A percentile compares a stretch with the other conserved stretches of the same genome.
These are phyloP conservation scores for Clavariopsis aquatica DNA, from an alignment of 495 filamentous ascomycete genomes.

Conservation along the genomic window DNA sequence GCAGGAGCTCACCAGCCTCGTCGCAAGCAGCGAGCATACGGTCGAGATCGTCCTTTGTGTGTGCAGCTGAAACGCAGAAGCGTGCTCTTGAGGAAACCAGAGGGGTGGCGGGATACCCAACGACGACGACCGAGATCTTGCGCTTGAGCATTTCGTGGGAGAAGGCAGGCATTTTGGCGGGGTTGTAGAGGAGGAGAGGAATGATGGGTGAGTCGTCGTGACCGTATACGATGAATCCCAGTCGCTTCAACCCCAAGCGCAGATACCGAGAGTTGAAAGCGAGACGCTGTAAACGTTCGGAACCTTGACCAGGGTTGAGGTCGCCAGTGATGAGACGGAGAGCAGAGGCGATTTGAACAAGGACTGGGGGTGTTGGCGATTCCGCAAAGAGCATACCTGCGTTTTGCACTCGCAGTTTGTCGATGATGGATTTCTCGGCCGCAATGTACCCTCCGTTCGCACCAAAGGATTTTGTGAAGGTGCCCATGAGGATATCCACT, in stretches of 20 bases:
- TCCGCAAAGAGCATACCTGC: slow-evolving; percentile 87
- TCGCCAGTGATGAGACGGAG: slow-evolving; percentile 88
- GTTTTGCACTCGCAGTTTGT: slow-evolving; percentile 82
- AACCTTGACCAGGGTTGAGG: slow-evolving; percentile 82
- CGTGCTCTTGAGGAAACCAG: slow-evolving; percentile 90
- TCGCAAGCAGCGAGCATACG: slow-evolving; percentile 87
- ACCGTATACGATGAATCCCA: slow-evolving; percentile 94
- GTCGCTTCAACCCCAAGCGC: slow-evolving; percentile 90
- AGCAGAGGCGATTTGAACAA: slow-evolving; percentile 83
- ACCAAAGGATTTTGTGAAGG: slow-evolving; percentile 96
- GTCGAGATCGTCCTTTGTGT: slow-evolving; percentile 98
- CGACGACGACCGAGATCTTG: slow-evolving; percentile 97
- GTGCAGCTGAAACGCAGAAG: slow-evolving; percentile 93
- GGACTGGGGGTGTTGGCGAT: slow-evolving; percentile 79
- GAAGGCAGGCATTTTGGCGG: slow-evolving; percentile 96
- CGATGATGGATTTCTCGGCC: slow-evolving; percentile 85
- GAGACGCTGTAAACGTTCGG: slow-evolving; percentile 92
- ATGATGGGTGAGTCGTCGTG: slow-evolving; percentile 98
- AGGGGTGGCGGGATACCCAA: slow-evolving; percentile 97
- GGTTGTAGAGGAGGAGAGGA: slow-evolving; percentile 89
- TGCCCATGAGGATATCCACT: slow-evolving; percentile 97
- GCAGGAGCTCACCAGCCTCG: slow-evolving; percentile 85
- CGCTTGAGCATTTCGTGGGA: slow-evolving; percentile 96
- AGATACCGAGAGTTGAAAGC: slow-evolving; percentile 99
- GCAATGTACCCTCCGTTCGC: slow-evolving; percentile 97